Percentiles rank a stretch among this genome's conserved stretches.
Evolutionary conservation across 2,329 filamentous ascomycete genomes (phyloP).

Genomic region (Chaetothyriales sp.): DNA sequence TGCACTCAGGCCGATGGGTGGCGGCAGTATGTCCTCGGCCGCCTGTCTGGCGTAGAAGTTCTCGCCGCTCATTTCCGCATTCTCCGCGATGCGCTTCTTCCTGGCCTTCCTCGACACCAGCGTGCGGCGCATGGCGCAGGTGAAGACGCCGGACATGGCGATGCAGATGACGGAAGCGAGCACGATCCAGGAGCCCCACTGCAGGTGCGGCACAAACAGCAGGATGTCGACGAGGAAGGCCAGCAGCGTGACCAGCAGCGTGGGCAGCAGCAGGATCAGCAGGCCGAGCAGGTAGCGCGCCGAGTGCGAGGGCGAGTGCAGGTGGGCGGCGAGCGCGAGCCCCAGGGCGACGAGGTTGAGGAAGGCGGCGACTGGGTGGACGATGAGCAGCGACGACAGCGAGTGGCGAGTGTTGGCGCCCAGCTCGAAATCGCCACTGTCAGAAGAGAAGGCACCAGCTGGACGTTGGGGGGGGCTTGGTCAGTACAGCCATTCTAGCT

Average conservation of each 20-base stretch:
- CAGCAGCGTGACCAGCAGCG: slow-evolving; percentile 67
- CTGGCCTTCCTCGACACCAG: slow-evolving; percentile 85
- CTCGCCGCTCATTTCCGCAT: slow-evolving; percentile 92
- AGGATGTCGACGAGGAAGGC: slow-evolving; percentile 89
- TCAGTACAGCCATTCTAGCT: neutral
- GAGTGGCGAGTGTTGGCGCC: slow-evolving; percentile 52
- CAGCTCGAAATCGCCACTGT: slow-evolving; percentile 43
- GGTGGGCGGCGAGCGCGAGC: slow-evolving; percentile 66
- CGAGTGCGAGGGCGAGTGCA: slow-evolving; percentile 79
- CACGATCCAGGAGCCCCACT: slow-evolving; percentile 90
- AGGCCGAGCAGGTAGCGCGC: slow-evolving; percentile 72
- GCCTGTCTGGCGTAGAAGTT: slow-evolving; percentile 65
- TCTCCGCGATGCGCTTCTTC: slow-evolving; percentile 80
- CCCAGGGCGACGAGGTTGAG: slow-evolving; percentile 74
- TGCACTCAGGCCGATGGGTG: slow-evolving; percentile 31
- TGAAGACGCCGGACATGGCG: slow-evolving; percentile 66
- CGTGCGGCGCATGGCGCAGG: slow-evolving; percentile 88
- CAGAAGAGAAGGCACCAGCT: slow-evolving; percentile 37
- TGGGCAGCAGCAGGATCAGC: slow-evolving; percentile 74
- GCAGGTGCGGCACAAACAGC: slow-evolving; percentile 83
- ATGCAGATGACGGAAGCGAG: slow-evolving; percentile 79
- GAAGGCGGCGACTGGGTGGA: slow-evolving; percentile 81
- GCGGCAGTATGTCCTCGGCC: slow-evolving; percentile 22
- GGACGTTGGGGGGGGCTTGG: slow-evolving; percentile 8
- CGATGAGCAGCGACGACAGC: slow-evolving; percentile 78